Base-by-base conservation (phyloP, 495 filamentous ascomycete species). In the Cryomyces minteri region DNA sequence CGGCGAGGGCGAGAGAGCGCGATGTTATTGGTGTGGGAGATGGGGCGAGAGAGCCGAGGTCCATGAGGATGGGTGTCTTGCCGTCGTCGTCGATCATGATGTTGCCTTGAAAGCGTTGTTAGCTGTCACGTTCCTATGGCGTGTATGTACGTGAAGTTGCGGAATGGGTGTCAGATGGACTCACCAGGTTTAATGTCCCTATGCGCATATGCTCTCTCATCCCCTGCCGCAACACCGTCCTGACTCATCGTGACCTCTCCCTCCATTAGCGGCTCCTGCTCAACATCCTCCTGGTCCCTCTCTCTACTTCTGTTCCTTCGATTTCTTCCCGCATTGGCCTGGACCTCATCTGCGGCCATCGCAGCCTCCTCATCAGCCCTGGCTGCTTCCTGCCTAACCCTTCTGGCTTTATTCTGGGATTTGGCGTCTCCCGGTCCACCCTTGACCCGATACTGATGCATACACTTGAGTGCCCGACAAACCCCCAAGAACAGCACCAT, bases 151-250 rank as follows among this genome's bases (percentile, higher is more conserved):
- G 6, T 41, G 41, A 9, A 31, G 5, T 32, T 9, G 30, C 28
- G 5, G 8, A 5, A 4, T 11, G 1, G 32, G 34, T 4, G 12
- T 38, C 12, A 14, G 9, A 38, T 38, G 39, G n/a, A 44, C 51
- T 33, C 66, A 88, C 85, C 90, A 51, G 90, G 90, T 62, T 98
- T 98, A 58, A 98, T 93, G 67, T 98, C 90, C 54, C 90, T 68
- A 67, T 98, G 90, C 32, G 92, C 85, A 63, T 94, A 98, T 11
- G 86, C 84, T 52, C 82, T 70, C 43, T 76, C 59, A 43, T 77
- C 73, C 6, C 86, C 84, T 12, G 79, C 75, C 25, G 69, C 72
- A 25, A 82, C 67, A 4, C 80, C 80, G 49, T 84, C 77, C 53
- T 85, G 80, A 46, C 73, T 73, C 42, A 59, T 65, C 10, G 76